phyloP scores from a whole-genome alignment of 768 basidiomycete genomes.

The Holtermannia corniformis region DNA sequence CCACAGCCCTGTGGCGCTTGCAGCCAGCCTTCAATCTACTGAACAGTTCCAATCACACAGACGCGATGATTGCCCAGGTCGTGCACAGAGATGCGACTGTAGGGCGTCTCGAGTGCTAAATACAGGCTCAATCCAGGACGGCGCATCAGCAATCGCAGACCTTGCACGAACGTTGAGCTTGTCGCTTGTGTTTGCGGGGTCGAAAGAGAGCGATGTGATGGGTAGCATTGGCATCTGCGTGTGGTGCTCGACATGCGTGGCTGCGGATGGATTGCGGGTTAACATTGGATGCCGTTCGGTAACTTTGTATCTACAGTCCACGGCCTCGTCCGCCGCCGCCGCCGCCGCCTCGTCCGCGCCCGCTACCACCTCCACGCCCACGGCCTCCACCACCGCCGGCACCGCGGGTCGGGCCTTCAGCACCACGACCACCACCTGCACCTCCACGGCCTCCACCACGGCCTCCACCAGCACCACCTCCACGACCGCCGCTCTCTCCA shows the following conservation, averaged over 20 bases:
- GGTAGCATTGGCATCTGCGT: too few species aligned
- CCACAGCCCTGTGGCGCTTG: not conserved
- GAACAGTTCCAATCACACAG: not conserved
- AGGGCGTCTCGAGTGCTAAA: not conserved
- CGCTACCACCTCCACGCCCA: conserved; percentile 1
- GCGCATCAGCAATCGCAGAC: not conserved
- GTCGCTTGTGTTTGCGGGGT: too few species aligned
- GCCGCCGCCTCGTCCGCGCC: conserved; percentile 4
- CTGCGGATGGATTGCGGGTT: too few species aligned
- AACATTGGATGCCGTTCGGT: not conserved
- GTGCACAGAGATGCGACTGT: not conserved
- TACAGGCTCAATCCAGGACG: not conserved
- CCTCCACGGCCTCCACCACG: conserved; percentile 12
- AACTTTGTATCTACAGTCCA: not conserved
- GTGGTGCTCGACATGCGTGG: too few species aligned
- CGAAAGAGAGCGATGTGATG: too few species aligned
- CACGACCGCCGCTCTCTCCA: conserved; percentile 6
- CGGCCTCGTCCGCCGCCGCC: conserved; percentile 1
- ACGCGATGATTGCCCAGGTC: not conserved
- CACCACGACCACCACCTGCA: conserved; percentile 17
- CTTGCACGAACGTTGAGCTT: too few species aligned
- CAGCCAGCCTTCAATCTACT: not conserved
- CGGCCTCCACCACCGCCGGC: not conserved
- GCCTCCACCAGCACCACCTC: conserved; percentile 7
- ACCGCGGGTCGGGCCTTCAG: not conserved